Evolutionary conservation across 2,329 filamentous ascomycete species (phyloP).

Genomic region (Botryotinia narcissicola): DNA sequence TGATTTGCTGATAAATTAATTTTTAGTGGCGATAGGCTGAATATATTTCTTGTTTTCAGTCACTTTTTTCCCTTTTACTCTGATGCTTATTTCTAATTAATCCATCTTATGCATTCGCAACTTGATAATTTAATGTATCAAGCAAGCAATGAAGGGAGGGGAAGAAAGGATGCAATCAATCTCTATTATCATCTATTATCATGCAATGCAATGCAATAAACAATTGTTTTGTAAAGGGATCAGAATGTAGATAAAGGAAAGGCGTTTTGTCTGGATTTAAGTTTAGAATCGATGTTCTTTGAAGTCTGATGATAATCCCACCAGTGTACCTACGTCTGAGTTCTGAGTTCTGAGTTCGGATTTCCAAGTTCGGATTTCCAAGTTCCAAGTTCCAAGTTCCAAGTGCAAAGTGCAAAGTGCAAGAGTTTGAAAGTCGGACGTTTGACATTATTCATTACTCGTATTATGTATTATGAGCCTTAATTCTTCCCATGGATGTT

Average conservation of each 20-base stretch:
- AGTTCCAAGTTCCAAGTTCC: too few species aligned
- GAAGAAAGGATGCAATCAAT: neutral
- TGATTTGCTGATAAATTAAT: constrained; percentile 3
- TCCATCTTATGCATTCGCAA: neutral
- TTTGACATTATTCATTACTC: neutral
- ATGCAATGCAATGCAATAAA: neutral
- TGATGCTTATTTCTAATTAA: neutral
- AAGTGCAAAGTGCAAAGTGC: neutral
- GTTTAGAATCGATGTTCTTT: neutral
- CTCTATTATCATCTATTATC: neutral
- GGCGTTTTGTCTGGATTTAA: neutral
- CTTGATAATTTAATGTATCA: neutral
- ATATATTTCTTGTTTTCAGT: constrained; percentile 1
- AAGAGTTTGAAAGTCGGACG: neutral
- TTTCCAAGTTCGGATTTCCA: neutral
- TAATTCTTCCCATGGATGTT: neutral
- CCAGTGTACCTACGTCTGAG: neutral
- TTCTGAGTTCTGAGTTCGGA: neutral
- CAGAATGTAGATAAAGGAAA: neutral
- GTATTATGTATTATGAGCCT: neutral
- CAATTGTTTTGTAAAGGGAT: neutral
- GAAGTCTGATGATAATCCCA: neutral
- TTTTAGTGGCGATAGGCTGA: neutral
- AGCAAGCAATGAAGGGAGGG: neutral
- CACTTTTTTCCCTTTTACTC: neutral